Evolutionary conservation across 164 flowering plant genomes (phyloP).

Genomic region (Piper longum): DNA sequence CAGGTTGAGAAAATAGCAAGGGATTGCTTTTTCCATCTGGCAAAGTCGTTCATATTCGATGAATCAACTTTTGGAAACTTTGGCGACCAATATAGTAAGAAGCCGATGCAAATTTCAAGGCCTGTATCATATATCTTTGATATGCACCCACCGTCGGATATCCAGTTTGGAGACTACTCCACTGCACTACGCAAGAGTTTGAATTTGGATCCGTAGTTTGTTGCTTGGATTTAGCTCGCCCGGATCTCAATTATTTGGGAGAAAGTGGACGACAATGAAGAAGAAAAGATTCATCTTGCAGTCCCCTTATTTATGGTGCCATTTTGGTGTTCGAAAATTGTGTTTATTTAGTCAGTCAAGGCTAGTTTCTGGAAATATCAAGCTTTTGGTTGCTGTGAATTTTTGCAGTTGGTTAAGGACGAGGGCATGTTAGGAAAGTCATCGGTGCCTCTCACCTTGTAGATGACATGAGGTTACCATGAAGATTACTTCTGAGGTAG

Average conservation of each 20-base stretch:
- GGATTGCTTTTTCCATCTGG: conserved; percentile 72
- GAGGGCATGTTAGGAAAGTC: too few relatives aligned
- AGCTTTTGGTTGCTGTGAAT: too few relatives aligned
- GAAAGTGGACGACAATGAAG: too few relatives aligned
- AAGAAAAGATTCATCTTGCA: too few relatives aligned
- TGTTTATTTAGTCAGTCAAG: too few relatives aligned
- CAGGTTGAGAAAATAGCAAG: conserved; percentile 82
- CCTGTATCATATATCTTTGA: conserved; percentile 63
- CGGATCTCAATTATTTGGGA: neutral
- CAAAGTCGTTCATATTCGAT: conserved; percentile 54
- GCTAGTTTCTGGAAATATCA: too few relatives aligned
- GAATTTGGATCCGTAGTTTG: conserved; percentile 1
- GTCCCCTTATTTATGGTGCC: too few relatives aligned
- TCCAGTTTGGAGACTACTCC: conserved; percentile 45
- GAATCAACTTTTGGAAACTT: conserved; percentile 57
- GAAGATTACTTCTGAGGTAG: too few relatives aligned
- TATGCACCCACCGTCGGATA: conserved; percentile 41
- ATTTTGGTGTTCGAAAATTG: too few relatives aligned
- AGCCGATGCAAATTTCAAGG: conserved; percentile 35
- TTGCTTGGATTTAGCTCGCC: neutral
- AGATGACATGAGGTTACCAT: too few relatives aligned
- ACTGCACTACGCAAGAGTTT: conserved; percentile 20
- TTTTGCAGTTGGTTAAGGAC: too few relatives aligned
- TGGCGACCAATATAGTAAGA: conserved; percentile 21
- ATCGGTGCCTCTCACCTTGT: too few relatives aligned